Evolutionary conservation across 1,139 yeast species (phyloP).

Genomic region (Geotrichum phurueaensis): DNA sequence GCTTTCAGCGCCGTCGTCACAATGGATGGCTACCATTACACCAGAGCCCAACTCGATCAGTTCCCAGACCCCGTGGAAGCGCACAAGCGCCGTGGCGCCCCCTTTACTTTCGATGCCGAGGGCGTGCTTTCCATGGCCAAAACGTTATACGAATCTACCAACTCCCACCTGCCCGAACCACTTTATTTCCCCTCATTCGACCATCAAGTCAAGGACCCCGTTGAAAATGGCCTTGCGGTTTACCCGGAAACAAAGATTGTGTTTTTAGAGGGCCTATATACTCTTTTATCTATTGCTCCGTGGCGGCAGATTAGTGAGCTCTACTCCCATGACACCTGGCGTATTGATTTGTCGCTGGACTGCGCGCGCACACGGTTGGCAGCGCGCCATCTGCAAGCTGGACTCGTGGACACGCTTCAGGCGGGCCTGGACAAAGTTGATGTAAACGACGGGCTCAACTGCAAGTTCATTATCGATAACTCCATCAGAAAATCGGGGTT

Average conservation of each 20-base stretch:
- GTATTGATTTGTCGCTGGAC: slow-evolving; percentile 40
- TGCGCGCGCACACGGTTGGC: slow-evolving; percentile 56
- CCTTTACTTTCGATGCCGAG: slow-evolving; percentile 69
- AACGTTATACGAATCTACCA: slow-evolving; percentile 20
- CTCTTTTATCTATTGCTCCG: slow-evolving; percentile 34
- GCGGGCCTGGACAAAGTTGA: slow-evolving; percentile 63
- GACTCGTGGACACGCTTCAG: slow-evolving; percentile 50
- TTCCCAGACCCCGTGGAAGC: slow-evolving; percentile 55
- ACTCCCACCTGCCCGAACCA: background rate
- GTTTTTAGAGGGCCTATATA: slow-evolving; percentile 50
- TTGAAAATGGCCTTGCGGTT: slow-evolving; percentile 46
- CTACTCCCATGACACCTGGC: slow-evolving; percentile 37
- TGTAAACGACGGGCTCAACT: slow-evolving; percentile 66
- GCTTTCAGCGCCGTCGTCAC: slow-evolving; percentile 38
- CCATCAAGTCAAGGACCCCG: slow-evolving; percentile 59
- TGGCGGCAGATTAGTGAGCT: slow-evolving; percentile 33
- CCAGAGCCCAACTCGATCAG: slow-evolving; percentile 47
- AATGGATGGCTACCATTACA: slow-evolving; percentile 81
- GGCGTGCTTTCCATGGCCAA: slow-evolving; percentile 40
- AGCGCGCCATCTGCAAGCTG: slow-evolving; percentile 63
- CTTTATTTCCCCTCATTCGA: slow-evolving; percentile 59
- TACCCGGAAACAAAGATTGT: slow-evolving; percentile 42
- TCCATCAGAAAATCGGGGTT: slow-evolving; percentile 28
- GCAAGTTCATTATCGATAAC: slow-evolving; percentile 46
- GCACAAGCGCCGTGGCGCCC: slow-evolving; percentile 68